A percentile compares a stretch with the other conserved stretches of the same genome.
Evolutionary conservation across 257 asterid genomes (phyloP).

Genomic region (Echites panduratus): DNA sequence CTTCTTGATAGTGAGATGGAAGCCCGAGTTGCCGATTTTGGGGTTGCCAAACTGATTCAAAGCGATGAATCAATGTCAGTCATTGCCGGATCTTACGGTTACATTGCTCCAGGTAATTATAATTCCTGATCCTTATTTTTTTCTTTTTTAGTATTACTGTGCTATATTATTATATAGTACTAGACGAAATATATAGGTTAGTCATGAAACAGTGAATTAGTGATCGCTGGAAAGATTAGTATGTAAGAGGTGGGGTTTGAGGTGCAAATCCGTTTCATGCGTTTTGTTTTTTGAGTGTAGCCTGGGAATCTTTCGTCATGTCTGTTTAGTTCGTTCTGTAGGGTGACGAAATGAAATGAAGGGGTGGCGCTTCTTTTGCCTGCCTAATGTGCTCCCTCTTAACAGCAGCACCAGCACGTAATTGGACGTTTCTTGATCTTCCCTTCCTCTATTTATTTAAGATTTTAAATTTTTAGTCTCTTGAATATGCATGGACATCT

Average conservation of each 20-base stretch:
- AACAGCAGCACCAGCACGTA: conserved; percentile 1
- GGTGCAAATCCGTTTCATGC: conserved; percentile 2
- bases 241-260: background rate
- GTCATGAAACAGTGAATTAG: background rate
- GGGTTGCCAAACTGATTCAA: conserved; percentile 72
- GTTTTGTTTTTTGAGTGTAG: background rate
- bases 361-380: conserved; percentile 3
- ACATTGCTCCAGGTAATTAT: conserved; percentile 81
- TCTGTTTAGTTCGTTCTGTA: conserved; percentile 38
- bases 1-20: conserved; percentile 64
- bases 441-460: background rate
- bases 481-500: background rate
- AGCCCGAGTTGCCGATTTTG: conserved; percentile 87
- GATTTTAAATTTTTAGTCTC: too few species aligned
- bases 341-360: conserved; percentile 31
- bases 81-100: conserved; percentile 90
- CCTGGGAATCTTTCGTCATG: conserved; percentile 13
- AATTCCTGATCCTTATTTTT: background rate
- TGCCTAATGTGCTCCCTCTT: conserved; percentile 18
- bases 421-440: background rate
- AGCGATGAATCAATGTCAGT: conserved; percentile 73
- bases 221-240: background rate
- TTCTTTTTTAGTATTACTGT: too few species aligned
- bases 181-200: background rate
- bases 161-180: too few species aligned